Conservation (phyloP, 768 basidiomycete genomes). For the Tricholoma bakamatsutake region DNA sequence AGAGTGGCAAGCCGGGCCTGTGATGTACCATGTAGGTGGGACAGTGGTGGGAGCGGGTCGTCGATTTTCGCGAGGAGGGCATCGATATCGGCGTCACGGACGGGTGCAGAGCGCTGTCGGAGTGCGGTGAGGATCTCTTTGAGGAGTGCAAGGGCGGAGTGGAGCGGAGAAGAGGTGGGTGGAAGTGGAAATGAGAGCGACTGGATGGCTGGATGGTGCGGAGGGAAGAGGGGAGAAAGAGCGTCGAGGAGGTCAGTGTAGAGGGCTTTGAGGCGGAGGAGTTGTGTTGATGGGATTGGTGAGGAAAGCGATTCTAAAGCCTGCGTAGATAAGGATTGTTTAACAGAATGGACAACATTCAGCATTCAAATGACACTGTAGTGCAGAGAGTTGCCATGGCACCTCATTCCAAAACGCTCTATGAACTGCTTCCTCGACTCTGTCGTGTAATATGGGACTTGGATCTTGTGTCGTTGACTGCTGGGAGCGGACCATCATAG, state of each 20-base stretch:
- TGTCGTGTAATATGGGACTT: slow-evolving; percentile 23
- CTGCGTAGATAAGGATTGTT: slow-evolving; percentile 24
- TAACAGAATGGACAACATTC: background rate
- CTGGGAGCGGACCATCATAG: slow-evolving; percentile 38
- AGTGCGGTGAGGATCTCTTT: slow-evolving; percentile 48
- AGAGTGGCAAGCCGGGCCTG: slow-evolving; percentile 35
- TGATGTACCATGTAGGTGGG: slow-evolving; percentile 16
- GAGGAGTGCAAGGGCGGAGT: slow-evolving; percentile 48
- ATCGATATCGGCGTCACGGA: slow-evolving; percentile 52
- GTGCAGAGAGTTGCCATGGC: slow-evolving; percentile 14
- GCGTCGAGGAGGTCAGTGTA: slow-evolving; percentile 48
- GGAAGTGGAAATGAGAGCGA: slow-evolving; percentile 53
- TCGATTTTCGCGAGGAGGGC: slow-evolving; percentile 26
- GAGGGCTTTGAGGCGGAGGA: slow-evolving; percentile 51
- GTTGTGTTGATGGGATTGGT: slow-evolving; percentile 51
- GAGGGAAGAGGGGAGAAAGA: slow-evolving; percentile 54
- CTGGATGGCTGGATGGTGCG: slow-evolving; percentile 41
- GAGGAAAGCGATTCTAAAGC: slow-evolving; percentile 51
- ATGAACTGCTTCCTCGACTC: slow-evolving; percentile 52
- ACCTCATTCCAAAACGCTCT: slow-evolving; percentile 76
- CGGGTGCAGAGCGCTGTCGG: slow-evolving; percentile 60
- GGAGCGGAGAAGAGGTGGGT: slow-evolving; percentile 64
- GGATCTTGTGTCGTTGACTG: background rate
- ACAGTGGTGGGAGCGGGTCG: slow-evolving; percentile 16
- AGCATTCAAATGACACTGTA: background rate